phyloP scores from a whole-genome alignment of 441 rosid species.

The Euphorbia celastroides region DNA sequence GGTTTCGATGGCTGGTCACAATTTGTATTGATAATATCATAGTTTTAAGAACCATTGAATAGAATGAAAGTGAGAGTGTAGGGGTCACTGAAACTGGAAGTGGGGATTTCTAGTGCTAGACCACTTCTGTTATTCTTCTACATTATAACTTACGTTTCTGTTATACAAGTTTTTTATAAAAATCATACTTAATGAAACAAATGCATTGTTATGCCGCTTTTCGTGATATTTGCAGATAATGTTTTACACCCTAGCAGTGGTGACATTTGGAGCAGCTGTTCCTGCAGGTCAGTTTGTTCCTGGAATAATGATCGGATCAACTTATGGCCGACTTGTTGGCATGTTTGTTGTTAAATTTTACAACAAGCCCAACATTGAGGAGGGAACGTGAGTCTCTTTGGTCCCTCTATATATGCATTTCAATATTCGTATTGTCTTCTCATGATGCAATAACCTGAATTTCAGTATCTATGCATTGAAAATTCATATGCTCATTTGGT shows the following conservation, averaged over 20 bases:
- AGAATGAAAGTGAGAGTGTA: not conserved
- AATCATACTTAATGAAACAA: conserved; percentile 9
- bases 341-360: conserved; percentile 91
- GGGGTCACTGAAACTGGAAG: not conserved
- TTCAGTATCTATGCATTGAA: not conserved
- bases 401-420: not conserved
- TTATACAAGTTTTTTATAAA: no score
- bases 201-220: not conserved
- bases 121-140: not conserved
- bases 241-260: conserved; percentile 92
- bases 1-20: not conserved
- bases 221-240: conserved; percentile 56
- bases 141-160: no score
- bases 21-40: not conserved
- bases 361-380: conserved; percentile 91
- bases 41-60: not conserved
- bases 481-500: not conserved
- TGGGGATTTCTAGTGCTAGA: not conserved
- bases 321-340: conserved; percentile 97
- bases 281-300: conserved; percentile 99
- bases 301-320: conserved; percentile 98
- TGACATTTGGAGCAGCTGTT: conserved; percentile 96
- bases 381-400: conserved; percentile 85
- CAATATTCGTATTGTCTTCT: not conserved
- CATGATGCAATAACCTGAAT: not conserved